A percentile compares a stretch with the other conserved stretches of the same genome.
These are phyloP conservation scores for Candolleomyces eurysporus DNA, from an alignment of 768 basidiomycete genomes.

Conservation along the genomic window DNA sequence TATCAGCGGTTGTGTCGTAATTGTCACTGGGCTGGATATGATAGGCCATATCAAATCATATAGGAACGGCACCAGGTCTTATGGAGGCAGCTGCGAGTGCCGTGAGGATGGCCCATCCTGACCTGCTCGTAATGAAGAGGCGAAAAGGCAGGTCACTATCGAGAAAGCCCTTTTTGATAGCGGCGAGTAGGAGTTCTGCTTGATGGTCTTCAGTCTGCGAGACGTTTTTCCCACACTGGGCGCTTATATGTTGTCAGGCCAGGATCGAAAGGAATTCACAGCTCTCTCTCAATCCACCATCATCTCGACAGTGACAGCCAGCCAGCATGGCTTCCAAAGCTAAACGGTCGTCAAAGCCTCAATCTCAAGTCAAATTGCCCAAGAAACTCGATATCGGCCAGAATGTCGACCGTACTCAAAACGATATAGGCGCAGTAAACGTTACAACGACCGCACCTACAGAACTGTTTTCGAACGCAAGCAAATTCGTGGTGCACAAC, in stretches of 20 bases:
- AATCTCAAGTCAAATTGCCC: background rate
- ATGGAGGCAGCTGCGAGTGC: background rate
- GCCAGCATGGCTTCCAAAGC: too few relatives aligned
- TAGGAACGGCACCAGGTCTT: too few relatives aligned
- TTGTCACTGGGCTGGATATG: slow-evolving; percentile 4
- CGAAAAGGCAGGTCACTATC: slow-evolving; percentile 3
- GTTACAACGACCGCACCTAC: background rate
- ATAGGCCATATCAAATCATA: background rate
- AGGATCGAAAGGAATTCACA: too few relatives aligned
- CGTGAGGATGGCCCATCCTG: slow-evolving; percentile 9
- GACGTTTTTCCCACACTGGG: too few relatives aligned
- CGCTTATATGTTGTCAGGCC: too few relatives aligned
- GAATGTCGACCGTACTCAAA: background rate
- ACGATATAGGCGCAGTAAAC: background rate
- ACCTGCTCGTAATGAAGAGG: slow-evolving; percentile 14
- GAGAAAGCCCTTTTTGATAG: slow-evolving; percentile 2
- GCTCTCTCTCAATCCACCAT: too few relatives aligned
- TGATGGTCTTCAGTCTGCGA: background rate
- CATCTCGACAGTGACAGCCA: too few relatives aligned
- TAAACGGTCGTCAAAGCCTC: too few relatives aligned
- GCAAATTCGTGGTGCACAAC: background rate
- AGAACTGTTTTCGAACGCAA: background rate
- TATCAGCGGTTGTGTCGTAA: slow-evolving; percentile 1
- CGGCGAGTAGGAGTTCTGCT: slow-evolving; percentile 4
- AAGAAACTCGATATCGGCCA: background rate